Evolutionary conservation across 495 filamentous ascomycete species (phyloP).

Genomic region (Penicillium daleae): DNA sequence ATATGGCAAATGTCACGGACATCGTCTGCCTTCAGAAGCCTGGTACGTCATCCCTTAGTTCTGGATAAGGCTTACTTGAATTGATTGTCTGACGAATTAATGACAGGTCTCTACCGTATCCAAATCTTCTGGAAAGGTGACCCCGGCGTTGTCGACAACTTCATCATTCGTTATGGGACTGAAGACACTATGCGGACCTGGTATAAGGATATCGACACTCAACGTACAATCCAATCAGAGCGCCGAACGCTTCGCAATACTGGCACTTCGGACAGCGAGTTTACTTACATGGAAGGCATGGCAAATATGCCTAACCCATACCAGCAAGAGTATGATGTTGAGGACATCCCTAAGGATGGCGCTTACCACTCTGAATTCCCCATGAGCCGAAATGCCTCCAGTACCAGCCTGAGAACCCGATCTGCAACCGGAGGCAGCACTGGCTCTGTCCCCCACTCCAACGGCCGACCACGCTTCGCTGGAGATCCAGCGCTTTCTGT

Average conservation of each 20-base stretch:
- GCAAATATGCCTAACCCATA: constrained; percentile 76
- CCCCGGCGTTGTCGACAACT: constrained; percentile 93
- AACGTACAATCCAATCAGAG: constrained; percentile 48
- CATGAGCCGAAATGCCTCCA: constrained; percentile 79
- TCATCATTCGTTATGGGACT: constrained; percentile 87
- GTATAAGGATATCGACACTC: constrained; percentile 63
- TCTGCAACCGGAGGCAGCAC: constrained; percentile 78
- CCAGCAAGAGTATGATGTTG: constrained; percentile 75
- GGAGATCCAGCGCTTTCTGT: constrained; percentile 68
- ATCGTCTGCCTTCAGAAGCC: constrained; percentile 80
- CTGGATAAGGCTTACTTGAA: neutral
- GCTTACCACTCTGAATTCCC: constrained; percentile 53
- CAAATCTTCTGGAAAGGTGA: constrained; percentile 99
- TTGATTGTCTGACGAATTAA: constrained; percentile 9
- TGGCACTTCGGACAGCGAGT: constrained; percentile 70
- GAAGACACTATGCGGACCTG: constrained; percentile 93
- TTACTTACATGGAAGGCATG: constrained; percentile 76
- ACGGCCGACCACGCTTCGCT: constrained; percentile 67
- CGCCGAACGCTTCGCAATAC: constrained; percentile 54
- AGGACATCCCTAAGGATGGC: constrained; percentile 62
- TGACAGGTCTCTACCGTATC: constrained; percentile 81
- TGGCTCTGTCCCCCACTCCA: constrained; percentile 44
- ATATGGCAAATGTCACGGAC: constrained; percentile 99
- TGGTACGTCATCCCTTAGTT: constrained; percentile 56
- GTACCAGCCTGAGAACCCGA: constrained; percentile 75